These are phyloP conservation scores for Ophidiomyces ophidiicola DNA, from an alignment of 2,329 filamentous ascomycete species.

Conservation along the genomic window DNA sequence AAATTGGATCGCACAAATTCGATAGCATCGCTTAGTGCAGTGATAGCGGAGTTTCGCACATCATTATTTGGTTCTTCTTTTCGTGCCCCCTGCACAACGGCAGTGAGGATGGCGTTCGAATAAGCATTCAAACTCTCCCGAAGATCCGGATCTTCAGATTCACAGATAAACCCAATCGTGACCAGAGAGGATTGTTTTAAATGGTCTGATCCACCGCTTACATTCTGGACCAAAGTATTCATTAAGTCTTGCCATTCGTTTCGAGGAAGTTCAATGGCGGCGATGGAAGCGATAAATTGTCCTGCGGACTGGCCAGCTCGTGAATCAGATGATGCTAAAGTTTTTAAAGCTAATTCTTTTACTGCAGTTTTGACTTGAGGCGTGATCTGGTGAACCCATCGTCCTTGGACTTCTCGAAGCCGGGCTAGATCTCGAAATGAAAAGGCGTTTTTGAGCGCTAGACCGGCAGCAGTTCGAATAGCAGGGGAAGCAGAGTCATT, in stretches of 20 bases:
- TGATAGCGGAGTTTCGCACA: constrained; percentile 84
- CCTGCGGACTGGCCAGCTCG: constrained; percentile 81
- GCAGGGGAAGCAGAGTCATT: constrained; percentile 73
- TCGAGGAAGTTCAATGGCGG: constrained; percentile 83
- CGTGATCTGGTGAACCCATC: constrained; percentile 81
- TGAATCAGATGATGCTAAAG: constrained; percentile 63
- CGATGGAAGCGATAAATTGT: constrained; percentile 90
- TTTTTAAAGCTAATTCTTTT: constrained; percentile 82
- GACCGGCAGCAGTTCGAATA: constrained; percentile 86
- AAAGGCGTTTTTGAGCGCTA: constrained; percentile 97
- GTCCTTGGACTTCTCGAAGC: constrained; percentile 78
- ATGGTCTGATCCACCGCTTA: constrained; percentile 71
- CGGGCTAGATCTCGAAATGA: constrained; percentile 79
- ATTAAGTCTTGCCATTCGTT: constrained; percentile 91
- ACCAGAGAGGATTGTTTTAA: constrained; percentile 91
- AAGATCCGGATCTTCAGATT: constrained; percentile 80
- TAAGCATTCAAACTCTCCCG: constrained; percentile 68
- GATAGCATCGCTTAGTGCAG: constrained; percentile 85
- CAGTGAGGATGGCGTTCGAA: constrained; percentile 95
- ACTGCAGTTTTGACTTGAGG: constrained; percentile 72
- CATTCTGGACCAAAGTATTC: constrained; percentile 77
- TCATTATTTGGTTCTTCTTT: constrained; percentile 91
- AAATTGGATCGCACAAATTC: constrained; percentile 98
- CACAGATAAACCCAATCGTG: constrained; percentile 97
- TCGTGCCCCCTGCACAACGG: constrained; percentile 90